Base-by-base conservation (phyloP, 257 asterid genomes). In the Cynanchum wilfordii region DNA sequence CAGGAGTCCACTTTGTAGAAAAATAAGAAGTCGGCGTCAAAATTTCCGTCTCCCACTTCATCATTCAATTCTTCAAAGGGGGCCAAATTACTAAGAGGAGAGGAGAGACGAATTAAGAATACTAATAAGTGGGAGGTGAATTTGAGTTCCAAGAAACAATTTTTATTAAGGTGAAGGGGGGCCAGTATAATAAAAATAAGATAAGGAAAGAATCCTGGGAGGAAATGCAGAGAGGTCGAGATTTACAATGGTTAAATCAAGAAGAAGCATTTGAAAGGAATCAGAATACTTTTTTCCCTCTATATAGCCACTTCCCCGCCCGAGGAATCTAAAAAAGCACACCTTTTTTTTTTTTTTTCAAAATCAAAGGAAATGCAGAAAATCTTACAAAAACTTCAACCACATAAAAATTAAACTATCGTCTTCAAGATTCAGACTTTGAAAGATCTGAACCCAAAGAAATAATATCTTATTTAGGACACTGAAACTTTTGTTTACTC, bases 41-140 rank as follows among this genome's bases (percentile, higher is more conserved):
- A 79, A 91, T 92, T 87, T 95, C 99, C 98, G 89, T 94, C 3
- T 49, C 93, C 90, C 83, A 82, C 87, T 81, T 83, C 84, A 80
- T 70, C 60, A 2, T 33, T 33, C 45, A 71, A 80, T 70, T 17
- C 20, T n/a, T n/a, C n/a, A n/a, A n/a, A n/a, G n/a, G 47, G 42
- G 16, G 25, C 20, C 33, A 71, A 77, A 71, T 45, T 29, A 76
- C 25, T 30, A n/a, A n/a, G n/a, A n/a, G n/a, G n/a, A n/a, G n/a
- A n/a, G n/a, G n/a, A n/a, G n/a, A n/a, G 3, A 33, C 8, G 13
- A 29, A n/a, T n/a, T 17, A 68, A 17, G 33, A 1, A 9, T 44
- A 25, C 17, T 36, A 33, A 2, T 33, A 33, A 33, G 38, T 4
- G 40, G 20, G 52, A 58, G 25, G 52, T 47, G 45, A 57, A 58